Conservation (phyloP, 2,329 filamentous ascomycete genomes). For the Aspergillus niger region DNA sequence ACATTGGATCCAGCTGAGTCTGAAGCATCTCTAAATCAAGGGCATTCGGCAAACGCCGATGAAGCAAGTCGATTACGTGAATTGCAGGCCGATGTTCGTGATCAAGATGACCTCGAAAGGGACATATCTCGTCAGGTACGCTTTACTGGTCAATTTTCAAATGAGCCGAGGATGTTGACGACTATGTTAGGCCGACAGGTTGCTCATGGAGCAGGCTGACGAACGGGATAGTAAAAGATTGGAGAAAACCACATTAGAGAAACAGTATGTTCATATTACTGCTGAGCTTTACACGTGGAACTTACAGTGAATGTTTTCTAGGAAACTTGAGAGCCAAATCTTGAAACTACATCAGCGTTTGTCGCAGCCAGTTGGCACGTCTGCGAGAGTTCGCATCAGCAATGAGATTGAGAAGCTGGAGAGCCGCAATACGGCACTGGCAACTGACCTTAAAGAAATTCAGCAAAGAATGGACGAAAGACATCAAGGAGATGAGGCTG, state of each 20-base stretch:
- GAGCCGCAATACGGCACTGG: constrained; percentile 63
- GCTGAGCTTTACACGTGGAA: neutral
- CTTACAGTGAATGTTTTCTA: constrained; percentile 23
- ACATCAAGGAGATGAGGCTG: constrained; percentile 57
- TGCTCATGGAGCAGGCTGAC: constrained; percentile 63
- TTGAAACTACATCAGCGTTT: constrained; percentile 60
- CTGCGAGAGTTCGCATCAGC: constrained; percentile 48
- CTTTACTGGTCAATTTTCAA: neutral
- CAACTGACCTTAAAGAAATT: constrained; percentile 77
- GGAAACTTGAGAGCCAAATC: constrained; percentile 67
- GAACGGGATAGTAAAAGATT: constrained; percentile 65
- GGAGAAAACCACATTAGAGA: constrained; percentile 57
- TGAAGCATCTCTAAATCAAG: neutral
- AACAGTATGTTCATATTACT: constrained; percentile 37
- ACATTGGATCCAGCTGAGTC: neutral
- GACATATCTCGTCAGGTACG: constrained; percentile 69
- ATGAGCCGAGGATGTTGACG: neutral
- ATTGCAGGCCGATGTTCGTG: constrained; percentile 69
- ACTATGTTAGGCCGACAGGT: constrained; percentile 53
- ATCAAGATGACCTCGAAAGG: constrained; percentile 87
- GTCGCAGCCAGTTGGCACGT: constrained; percentile 55
- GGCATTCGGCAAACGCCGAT: constrained; percentile 36
- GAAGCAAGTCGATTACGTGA: constrained; percentile 64
- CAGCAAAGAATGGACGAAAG: constrained; percentile 77
- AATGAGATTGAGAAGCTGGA: constrained; percentile 67